Evolutionary conservation across 75 land plant species (phyloP), one percentile per base, ranked within the genome.

Genomic region (Pinus albicaulis): DNA sequence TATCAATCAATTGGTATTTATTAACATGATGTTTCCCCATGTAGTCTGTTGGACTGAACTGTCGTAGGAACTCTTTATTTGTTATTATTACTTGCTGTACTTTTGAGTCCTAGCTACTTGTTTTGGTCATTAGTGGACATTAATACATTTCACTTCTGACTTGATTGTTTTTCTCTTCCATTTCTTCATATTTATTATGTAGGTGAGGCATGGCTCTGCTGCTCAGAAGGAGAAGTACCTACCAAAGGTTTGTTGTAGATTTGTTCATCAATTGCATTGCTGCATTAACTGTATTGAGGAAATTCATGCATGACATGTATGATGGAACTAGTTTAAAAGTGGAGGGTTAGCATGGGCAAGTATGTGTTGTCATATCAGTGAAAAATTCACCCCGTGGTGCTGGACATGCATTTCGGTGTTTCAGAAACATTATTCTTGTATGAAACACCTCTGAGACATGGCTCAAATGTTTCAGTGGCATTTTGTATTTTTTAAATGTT

Each of bases 131-230:
- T 3, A 17, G 77, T 23, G 20, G 1, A 48, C 53, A 48, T 10
- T 10, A 48, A 48, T 48, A 48, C 2, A 48, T 68, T 68, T 68
- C 53, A 8, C 41, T 68, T 68, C 41, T 3, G 71, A 15, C 71
- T 68, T n/a, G 19, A 5, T 38, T 68, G 53, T 22, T 44, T 68
- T 41, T 19, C n/a, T 68, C 11, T 48, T 48, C 53, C 53, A 48
- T 48, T 68, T 68, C 22, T 19, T 41, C 23, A n/a, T 20, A 19
- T 20, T n/a, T 68, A 5, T 56, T 81, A 57, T 84, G 44, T 65
- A 98, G 99, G 99, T 98, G 73, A 83, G 99, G 65, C 79, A 98
- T 91, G 99, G 94, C 23, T 92, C 72, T 56, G 76, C 85, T 59
- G 80, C 79, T 28, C 99, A 98, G 82, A 98, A 95, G 80, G 76